A percentile compares a stretch with the other conserved stretches of the same genome.
Evolutionary conservation across 148 eudicot species (phyloP).

Genomic region (Camellia sinensis): DNA sequence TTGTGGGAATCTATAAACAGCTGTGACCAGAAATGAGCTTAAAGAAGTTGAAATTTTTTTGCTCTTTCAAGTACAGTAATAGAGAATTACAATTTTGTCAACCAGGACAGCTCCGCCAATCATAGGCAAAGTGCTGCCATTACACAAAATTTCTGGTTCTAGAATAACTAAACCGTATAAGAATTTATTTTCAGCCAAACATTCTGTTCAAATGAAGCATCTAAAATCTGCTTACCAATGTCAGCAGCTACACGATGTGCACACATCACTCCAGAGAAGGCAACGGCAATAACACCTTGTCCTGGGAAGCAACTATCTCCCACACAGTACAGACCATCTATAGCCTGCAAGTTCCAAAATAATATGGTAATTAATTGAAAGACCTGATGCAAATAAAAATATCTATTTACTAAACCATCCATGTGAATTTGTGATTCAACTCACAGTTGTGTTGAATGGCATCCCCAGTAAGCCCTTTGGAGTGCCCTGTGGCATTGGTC

Average conservation of each 20-base stretch:
- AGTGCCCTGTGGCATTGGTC: slow-evolving; percentile 81
- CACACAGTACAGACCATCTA: slow-evolving; percentile 89
- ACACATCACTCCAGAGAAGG: slow-evolving; percentile 97
- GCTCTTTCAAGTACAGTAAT: background rate
- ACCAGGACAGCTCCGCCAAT: background rate
- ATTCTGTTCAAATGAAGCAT: background rate
- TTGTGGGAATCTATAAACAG: background rate
- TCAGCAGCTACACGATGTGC: slow-evolving; percentile 98
- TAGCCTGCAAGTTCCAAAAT: slow-evolving; percentile 51
- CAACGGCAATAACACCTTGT: slow-evolving; percentile 97
- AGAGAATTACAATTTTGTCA: background rate
- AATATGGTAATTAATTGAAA: background rate
- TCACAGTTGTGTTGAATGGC: slow-evolving; percentile 99
- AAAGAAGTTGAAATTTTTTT: background rate
- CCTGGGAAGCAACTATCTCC: slow-evolving; percentile 99
- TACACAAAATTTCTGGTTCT: background rate
- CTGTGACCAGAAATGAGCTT: background rate
- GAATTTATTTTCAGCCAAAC: slow-evolving; percentile 9
- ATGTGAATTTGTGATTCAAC: slow-evolving; percentile 16
- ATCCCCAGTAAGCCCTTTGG: slow-evolving; percentile 91
- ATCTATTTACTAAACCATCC: background rate
- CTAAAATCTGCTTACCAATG: slow-evolving; percentile 54
- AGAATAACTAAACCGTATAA: background rate
- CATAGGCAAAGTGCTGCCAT: background rate
- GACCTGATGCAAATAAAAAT: background rate